Percentiles rank a stretch among this genome's conserved stretches.
phyloP scores from a whole-genome alignment of 805 yeast genomes.

The Starmerella sp. region DNA sequence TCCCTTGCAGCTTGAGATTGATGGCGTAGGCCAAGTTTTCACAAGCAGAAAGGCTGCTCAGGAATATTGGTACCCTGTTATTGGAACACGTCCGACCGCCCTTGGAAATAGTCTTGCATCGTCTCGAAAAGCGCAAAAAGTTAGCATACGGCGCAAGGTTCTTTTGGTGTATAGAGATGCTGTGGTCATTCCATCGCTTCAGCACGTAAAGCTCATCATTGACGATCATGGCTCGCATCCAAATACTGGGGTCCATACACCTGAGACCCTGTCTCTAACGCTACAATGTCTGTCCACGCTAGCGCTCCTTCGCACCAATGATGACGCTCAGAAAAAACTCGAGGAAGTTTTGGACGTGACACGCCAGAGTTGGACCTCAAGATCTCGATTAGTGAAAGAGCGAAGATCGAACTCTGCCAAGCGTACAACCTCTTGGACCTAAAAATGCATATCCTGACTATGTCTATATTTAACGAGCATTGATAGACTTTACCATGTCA shows the following conservation, averaged over 20 bases:
- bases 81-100: conserved; percentile 9
- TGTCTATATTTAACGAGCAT: too few relatives aligned
- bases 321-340: conserved; percentile 47
- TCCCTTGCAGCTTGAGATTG: conserved; percentile 46
- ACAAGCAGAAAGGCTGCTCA: conserved; percentile 28
- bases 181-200: conserved; percentile 27
- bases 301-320: conserved; percentile 41
- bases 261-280: conserved; percentile 30
- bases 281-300: conserved; percentile 55
- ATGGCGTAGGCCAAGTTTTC: conserved; percentile 35
- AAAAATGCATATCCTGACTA: too few relatives aligned
- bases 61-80: conserved; percentile 30
- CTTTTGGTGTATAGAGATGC: conserved; percentile 31
- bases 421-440: neutral
- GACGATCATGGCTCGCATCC: conserved; percentile 10
- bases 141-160: conserved; percentile 24
- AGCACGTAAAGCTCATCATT: conserved; percentile 20
- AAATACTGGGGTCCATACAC: neutral
- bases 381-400: neutral
- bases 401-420: neutral
- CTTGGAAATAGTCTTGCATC: neutral
- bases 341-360: conserved; percentile 36
- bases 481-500: too few relatives aligned
- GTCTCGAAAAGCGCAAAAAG: conserved; percentile 12
- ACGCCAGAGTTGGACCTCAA: neutral